A percentile compares a stretch with the other conserved stretches of the same genome.
phyloP scores from a whole-genome alignment of 2,329 filamentous ascomycete genomes.

The Clonostachys sp. region DNA sequence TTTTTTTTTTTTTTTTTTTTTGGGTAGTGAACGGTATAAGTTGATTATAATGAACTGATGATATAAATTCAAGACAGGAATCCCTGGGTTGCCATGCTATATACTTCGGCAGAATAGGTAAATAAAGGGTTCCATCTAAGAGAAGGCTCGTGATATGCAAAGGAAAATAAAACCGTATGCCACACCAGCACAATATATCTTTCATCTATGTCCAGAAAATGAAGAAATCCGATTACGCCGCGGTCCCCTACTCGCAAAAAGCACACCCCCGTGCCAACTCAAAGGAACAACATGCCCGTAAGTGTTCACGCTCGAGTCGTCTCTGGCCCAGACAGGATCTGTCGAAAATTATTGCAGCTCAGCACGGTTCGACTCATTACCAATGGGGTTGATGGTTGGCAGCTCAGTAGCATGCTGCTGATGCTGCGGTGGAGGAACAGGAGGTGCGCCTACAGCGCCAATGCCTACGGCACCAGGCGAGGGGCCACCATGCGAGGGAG shows the following conservation, averaged over 20 bases:
- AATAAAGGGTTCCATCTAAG: not conserved
- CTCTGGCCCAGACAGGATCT: no score
- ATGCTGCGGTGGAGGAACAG: not conserved
- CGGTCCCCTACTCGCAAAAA: no score
- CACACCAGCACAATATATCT: no score
- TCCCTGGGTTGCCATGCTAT: not conserved
- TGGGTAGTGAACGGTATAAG: not conserved
- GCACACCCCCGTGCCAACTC: no score
- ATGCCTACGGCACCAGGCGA: conserved; percentile 10
- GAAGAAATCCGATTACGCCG: no score
- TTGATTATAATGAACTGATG: not conserved
- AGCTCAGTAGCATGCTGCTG: conserved; percentile 15
- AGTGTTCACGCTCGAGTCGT: no score
- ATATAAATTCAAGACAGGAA: not conserved
- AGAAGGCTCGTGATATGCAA: not conserved
- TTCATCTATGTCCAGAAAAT: no score
- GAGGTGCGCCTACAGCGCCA: conserved; percentile 2
- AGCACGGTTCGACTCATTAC: conserved; percentile 23
- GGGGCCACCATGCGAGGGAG: conserved; percentile 18
- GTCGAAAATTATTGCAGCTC: conserved; percentile 10
- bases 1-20: not conserved
- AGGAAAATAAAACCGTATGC: not conserved
- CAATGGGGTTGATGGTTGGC: conserved; percentile 16
- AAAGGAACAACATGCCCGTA: no score
- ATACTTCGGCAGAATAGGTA: not conserved